Evolutionary conservation across 805 yeast species (phyloP), one percentile per base, ranked within the genome.

Genomic region (Blastobotrys americana): DNA sequence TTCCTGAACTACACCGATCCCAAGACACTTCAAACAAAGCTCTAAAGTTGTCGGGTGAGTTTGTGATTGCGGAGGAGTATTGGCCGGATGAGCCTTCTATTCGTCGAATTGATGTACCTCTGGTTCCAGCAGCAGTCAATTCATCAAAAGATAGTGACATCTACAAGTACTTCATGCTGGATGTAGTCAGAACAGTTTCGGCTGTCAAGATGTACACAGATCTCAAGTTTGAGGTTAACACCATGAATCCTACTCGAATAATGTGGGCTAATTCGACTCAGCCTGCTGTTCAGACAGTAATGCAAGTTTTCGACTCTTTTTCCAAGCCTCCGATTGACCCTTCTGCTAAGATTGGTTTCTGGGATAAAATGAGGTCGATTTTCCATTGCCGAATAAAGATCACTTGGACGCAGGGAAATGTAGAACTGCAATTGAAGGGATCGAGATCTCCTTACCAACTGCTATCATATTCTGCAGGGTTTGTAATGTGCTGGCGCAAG

Each of bases 281-380:
- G 53, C 88, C 95, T 15, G 89, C 88, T 1, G 74, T 89, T 23
- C 87, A 86, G 52, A 89, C 86, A 52, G 71, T 81, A 1, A 82
- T 84, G 79, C 66, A 78, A 44, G 82, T 77, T 45, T 73, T 89
- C 48, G 95, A 88, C 55, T 79, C 82, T 37, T 85, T 89, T 58
- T 79, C 94, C 1, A 89, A 90, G 60, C 95, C 96, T 0, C 95
- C 94, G 0, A 65, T 84, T 13, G 97, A 89, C 60, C 89, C 89
- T 0, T 85, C 96, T 1, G 74, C 77, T 3, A 83, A 82, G 53
- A 65, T 87, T 10, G 97, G 97, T 0, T 80, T 88, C 53, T 89
- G 97, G 97, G 97, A 89, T 63, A 90, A 88, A 59, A 63, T 87
- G 21, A 67, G 96, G 41, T 71, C 80, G 22, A 70, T 82, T 13